Evolutionary conservation across 2,329 filamentous ascomycete genomes (phyloP).

Genomic region (Cercospora citrullina): DNA sequence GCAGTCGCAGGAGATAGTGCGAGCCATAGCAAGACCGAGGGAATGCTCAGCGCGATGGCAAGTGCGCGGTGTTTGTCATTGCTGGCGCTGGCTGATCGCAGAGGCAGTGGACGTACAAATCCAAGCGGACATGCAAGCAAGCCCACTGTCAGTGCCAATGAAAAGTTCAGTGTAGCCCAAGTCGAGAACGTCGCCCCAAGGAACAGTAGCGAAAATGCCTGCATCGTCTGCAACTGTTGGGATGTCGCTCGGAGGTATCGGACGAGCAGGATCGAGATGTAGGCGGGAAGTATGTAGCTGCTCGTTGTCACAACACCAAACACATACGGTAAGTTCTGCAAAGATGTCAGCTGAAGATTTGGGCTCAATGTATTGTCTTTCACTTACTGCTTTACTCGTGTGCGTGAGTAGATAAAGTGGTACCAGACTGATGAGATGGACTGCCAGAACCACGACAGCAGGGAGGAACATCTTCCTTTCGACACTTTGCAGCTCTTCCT

Average conservation of each 20-base stretch:
- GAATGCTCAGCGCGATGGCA: constrained; percentile 18
- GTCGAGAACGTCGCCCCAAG: constrained; percentile 90
- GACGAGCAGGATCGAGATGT: constrained; percentile 27
- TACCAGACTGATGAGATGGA: constrained; percentile 74
- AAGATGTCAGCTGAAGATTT: background rate
- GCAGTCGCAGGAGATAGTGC: constrained; percentile 28
- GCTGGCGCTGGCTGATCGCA: constrained; percentile 6
- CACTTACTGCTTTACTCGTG: constrained; percentile 60
- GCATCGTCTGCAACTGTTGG: constrained; percentile 76
- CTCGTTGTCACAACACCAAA: constrained; percentile 52
- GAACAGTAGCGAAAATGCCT: constrained; percentile 88
- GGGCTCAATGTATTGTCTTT: constrained; percentile 34
- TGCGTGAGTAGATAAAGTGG: constrained; percentile 88
- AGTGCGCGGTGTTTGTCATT: constrained; percentile 1
- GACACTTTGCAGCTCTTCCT: constrained; percentile 41
- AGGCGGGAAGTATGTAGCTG: constrained; percentile 37
- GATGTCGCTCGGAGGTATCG: constrained; percentile 20
- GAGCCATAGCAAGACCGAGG: constrained; percentile 20
- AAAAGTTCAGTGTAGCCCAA: constrained; percentile 94
- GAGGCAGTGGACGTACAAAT: constrained; percentile 58
- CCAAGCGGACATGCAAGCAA: constrained; percentile 74
- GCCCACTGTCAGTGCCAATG: constrained; percentile 80
- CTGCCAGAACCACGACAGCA: constrained; percentile 67
- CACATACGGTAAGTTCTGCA: constrained; percentile 48
- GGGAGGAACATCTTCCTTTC: constrained; percentile 73